Percentiles rank a stretch among this genome's conserved stretches.
Conservation (phyloP, 257 asterid species). For the Scutellaria baicalensis region DNA sequence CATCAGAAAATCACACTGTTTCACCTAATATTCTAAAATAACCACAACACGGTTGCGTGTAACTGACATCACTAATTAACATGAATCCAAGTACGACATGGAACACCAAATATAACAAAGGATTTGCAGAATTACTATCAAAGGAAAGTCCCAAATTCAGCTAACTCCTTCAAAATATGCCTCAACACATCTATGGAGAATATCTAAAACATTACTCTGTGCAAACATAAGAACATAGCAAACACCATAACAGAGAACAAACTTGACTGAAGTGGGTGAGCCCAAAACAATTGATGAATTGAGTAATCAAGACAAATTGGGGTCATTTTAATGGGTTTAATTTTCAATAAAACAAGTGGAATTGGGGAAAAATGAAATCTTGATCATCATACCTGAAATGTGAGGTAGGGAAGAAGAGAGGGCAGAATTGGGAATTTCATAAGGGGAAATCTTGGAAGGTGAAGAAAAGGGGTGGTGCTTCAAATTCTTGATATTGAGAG, state of each 20-base stretch:
- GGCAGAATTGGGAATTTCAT: slow-evolving; percentile 8
- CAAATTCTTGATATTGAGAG: slow-evolving; percentile 21
- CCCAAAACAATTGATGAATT: not conserved
- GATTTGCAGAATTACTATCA: not conserved
- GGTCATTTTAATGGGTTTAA: not conserved
- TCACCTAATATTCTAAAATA: too few relatives aligned
- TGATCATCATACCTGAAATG: slow-evolving; percentile 20
- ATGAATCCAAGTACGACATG: too few relatives aligned
- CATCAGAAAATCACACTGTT: too few relatives aligned
- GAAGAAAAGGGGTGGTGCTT: slow-evolving; percentile 13
- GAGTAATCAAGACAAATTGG: not conserved
- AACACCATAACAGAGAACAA: not conserved
- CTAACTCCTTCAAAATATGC: not conserved
- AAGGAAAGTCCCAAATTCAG: not conserved
- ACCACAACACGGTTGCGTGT: too few relatives aligned
- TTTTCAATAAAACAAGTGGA: not conserved
- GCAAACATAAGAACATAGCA: not conserved
- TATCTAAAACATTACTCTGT: not conserved
- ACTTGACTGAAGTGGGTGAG: not conserved
- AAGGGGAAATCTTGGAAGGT: slow-evolving; percentile 18
- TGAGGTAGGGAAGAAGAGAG: slow-evolving; percentile 13
- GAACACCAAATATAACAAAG: too few relatives aligned
- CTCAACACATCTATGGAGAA: not conserved
- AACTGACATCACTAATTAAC: too few relatives aligned
- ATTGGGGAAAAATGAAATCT: not conserved